Evolutionary conservation across 2,329 filamentous ascomycete genomes (phyloP), one percentile per base, ranked within the genome.

Genomic region (Plenodomus lindquistii): DNA sequence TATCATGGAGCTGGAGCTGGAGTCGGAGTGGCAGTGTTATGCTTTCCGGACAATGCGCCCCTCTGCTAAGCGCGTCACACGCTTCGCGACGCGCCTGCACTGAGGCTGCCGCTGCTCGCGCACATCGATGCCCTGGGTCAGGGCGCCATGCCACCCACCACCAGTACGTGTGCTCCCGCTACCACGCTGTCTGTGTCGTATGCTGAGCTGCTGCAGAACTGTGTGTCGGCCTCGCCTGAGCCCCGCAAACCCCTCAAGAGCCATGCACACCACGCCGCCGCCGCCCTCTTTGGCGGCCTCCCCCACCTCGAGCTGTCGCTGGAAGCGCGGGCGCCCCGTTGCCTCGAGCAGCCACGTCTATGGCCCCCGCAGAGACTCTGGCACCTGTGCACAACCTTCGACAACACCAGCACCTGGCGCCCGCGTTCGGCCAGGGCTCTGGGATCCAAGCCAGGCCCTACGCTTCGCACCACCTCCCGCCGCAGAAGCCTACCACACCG

Each of bases 1-100:
- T 57, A 62, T 56, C 49, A 72, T 72, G 68, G 69, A 68, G n/a
- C n/a, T n/a, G n/a, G n/a, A n/a, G n/a, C n/a, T n/a, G n/a, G n/a
- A n/a, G n/a, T n/a, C n/a, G n/a, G n/a, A n/a, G n/a, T n/a, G n/a
- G n/a, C n/a, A n/a, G 65, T 53, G 62, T 52, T 57, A 71, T 72
- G 68, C 63, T 63, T 53, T 55, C 52, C 59, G 57, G 51, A 58
- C 58, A 51, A 60, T 54, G 67, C 62, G 63, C 55, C 59, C 54
- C 60, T 47, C 44, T 60, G 39, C 48, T 54, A 48, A 57, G 60
- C 60, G 66, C 57, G 57, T 58, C 56, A 50, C 39, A 52, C 44
- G 36, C 48, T 37, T 40, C 37, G 40, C 52, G 50, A 54, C 54
- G 54, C 44, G 57, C 44, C 43, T 45, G 45, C 56, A 31, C 48